Conservation (phyloP, 495 filamentous ascomycete species). For the Penicillium malachiteum region DNA sequence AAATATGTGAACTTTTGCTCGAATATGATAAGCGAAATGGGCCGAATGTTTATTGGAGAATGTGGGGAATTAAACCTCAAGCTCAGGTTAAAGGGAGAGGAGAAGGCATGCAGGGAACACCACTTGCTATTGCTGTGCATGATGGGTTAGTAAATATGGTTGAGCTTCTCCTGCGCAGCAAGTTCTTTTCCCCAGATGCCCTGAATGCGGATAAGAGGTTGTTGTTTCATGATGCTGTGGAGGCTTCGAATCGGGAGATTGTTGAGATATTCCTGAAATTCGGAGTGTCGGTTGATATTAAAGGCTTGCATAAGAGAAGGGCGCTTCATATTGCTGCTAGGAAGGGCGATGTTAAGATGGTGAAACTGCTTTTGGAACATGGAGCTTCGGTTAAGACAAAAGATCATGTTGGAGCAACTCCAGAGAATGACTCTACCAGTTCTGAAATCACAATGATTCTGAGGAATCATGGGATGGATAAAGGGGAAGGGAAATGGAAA, state of each 20-base stretch:
- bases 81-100: not conserved
- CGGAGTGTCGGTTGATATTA: slow-evolving; percentile 1
- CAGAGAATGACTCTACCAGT: slow-evolving; percentile 2
- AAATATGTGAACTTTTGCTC: not conserved
- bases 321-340: slow-evolving; percentile 4
- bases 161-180: not conserved
- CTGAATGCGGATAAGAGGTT: not conserved
- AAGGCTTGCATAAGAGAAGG: slow-evolving; percentile 1
- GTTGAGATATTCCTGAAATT: not conserved
- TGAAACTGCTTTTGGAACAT: not conserved
- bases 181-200: not conserved
- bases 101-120: not conserved
- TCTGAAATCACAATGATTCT: slow-evolving; percentile 8
- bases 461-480: not conserved
- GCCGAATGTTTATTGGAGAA: not conserved
- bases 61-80: not conserved
- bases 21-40: not conserved
- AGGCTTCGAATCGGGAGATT: not conserved
- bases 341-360: slow-evolving; percentile 6
- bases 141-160: not conserved
- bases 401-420: not conserved
- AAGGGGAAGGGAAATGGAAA: not conserved
- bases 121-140: not conserved
- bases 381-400: slow-evolving; percentile 3
- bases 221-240: slow-evolving; percentile 7